Evolutionary conservation across 208 protist genomes (phyloP).

Genomic region (Phytomonas serpens): DNA sequence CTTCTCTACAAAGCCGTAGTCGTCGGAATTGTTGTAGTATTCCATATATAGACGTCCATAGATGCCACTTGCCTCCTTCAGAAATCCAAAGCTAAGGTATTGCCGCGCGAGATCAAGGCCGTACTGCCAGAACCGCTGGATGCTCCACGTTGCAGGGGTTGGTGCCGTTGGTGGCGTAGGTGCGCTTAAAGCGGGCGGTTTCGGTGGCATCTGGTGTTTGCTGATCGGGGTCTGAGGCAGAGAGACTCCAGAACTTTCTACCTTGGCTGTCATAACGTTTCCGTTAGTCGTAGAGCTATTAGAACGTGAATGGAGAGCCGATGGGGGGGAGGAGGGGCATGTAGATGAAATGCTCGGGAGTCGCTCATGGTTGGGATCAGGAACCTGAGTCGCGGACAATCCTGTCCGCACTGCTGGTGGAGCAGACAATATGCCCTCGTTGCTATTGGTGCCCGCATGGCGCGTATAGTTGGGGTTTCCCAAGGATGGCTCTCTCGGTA

Average conservation of each 20-base stretch:
- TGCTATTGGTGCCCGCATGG: background rate
- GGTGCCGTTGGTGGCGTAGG: background rate
- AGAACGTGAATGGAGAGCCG: background rate
- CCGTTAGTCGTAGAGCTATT: background rate
- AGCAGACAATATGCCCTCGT: background rate
- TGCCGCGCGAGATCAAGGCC: slow-evolving; percentile 65
- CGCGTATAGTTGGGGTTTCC: slow-evolving; percentile 8
- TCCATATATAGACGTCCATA: slow-evolving; percentile 49
- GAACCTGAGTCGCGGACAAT: background rate
- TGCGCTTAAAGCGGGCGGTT: background rate
- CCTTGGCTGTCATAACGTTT: background rate
- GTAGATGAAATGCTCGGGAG: background rate
- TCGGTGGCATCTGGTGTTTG: background rate
- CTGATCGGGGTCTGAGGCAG: background rate
- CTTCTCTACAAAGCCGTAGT: slow-evolving; percentile 49
- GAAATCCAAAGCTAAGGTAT: slow-evolving; percentile 69
- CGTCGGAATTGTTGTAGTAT: slow-evolving; percentile 86
- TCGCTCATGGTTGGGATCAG: background rate
- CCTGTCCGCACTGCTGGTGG: background rate
- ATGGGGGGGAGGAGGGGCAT: background rate
- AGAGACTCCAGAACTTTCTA: background rate
- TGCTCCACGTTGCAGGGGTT: slow-evolving; percentile 18
- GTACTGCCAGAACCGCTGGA: slow-evolving; percentile 54
- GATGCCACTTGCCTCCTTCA: slow-evolving; percentile 36
- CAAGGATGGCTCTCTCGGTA: background rate